Evolutionary conservation across 2,329 filamentous ascomycete genomes (phyloP), one percentile per base, ranked within the genome.

Genomic region (Colletotrichum nymphaeae): DNA sequence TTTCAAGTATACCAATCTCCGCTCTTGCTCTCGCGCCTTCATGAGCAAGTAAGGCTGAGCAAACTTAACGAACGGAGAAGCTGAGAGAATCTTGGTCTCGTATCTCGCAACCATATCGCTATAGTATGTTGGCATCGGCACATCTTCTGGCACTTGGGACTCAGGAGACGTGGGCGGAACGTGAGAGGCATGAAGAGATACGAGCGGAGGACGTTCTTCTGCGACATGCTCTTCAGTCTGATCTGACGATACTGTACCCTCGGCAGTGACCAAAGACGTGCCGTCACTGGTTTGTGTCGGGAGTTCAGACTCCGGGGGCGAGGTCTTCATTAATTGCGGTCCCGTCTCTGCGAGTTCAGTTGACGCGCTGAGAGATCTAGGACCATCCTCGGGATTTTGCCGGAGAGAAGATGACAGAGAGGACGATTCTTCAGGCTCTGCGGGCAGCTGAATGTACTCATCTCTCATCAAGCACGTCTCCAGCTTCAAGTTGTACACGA

Each of bases 41-140:
- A 97, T 97, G 49, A 99, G 88, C 28, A 98, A 89, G 82, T 98
- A 97, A 0, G 97, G 97, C 79, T 97, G 95, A 76, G 94, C 93
- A 79, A 98, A 99, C 79, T 95, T 96, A 76, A 99, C 97, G 80
- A 98, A 98, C 0, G 97, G 97, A 0, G 97, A 99, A 1, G 95
- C 95, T 1, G 97, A 99, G 6, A 99, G 86, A 57, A 99, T 93
- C 79, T 96, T 97, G 6, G 95, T 98, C 79, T 97, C 92, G 78
- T 97, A 95, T 78, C 97, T 96, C 70, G 95, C 92, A 49, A 98
- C 95, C 88, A 98, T 94, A 80, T 98, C 95, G 80, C 95, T 95
- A 80, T 98, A 98, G 79, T 95, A 98, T 0, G 94, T 97, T 3
- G 96, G 94, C 86, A 95, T 94, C 1, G 94, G 94, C 53, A 94